phyloP scores from a whole-genome alignment of 371 early-diverging fungal species.

The Homolaphlyctis polyrhiza region DNA sequence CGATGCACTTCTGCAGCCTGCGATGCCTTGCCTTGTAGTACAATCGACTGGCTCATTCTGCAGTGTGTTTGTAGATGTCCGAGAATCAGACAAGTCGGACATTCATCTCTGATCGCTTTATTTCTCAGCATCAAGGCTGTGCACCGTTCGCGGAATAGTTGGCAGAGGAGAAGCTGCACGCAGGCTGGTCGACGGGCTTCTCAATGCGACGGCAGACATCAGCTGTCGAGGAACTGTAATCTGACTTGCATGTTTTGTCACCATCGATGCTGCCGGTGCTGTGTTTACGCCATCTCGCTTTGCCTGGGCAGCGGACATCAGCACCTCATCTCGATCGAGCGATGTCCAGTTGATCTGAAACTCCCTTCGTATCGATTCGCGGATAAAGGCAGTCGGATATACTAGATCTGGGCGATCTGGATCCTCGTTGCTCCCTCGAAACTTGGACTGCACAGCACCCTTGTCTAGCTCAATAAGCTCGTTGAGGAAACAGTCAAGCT shows the following conservation, averaged over 20 bases:
- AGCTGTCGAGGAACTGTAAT: not conserved
- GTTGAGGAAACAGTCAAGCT: conserved; percentile 8
- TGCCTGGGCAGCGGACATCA: not conserved
- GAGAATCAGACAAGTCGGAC: not conserved
- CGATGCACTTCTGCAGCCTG: not conserved
- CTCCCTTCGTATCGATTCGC: not conserved
- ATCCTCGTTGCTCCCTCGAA: not conserved
- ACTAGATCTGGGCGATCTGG: not conserved
- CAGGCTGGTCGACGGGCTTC: not conserved
- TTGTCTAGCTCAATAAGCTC: conserved; percentile 5
- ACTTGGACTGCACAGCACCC: not conserved
- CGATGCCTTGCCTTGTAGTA: conserved; percentile 35
- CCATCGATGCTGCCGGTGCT: not conserved
- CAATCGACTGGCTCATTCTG: conserved; percentile 42
- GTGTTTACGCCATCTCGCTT: not conserved
- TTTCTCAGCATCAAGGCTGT: not conserved
- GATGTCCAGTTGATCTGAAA: not conserved
- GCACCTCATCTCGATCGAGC: not conserved
- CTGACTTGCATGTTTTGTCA: not conserved
- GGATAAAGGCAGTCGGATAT: not conserved
- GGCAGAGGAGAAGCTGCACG: not conserved
- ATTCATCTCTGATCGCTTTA: not conserved
- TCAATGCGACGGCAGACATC: not conserved
- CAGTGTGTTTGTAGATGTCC: not conserved
- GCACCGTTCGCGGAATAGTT: not conserved